Evolutionary conservation across 331 rosid genomes (phyloP).

Genomic region (Pyracantha coccinea): DNA sequence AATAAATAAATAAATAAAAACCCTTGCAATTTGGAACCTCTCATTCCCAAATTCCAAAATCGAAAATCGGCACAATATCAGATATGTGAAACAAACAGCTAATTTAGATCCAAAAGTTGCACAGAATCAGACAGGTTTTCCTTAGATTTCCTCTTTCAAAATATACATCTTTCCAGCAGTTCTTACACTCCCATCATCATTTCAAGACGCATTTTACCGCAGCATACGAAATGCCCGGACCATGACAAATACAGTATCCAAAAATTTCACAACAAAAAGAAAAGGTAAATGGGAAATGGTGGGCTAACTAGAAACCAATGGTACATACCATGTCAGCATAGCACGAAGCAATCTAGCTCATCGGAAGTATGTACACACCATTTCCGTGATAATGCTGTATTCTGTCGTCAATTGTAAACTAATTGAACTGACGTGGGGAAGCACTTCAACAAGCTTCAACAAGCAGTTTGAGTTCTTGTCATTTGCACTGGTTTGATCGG

Average conservation of each 20-base stretch:
- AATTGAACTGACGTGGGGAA: conserved; percentile 17
- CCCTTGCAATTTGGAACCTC: too few species aligned
- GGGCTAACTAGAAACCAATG: conserved; percentile 15
- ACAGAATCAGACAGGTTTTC: background rate
- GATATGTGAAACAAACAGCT: background rate
- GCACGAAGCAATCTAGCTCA: conserved; percentile 1
- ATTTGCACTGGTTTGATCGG: conserved; percentile 80
- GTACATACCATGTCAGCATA: conserved; percentile 18
- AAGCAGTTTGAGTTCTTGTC: conserved; percentile 20
- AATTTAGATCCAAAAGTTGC: background rate
- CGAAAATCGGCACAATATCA: too few species aligned
- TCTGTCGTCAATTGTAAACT: conserved; percentile 20
- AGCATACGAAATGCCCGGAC: conserved; percentile 5
- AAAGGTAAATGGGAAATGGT: background rate
- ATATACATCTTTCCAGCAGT: conserved; percentile 8
- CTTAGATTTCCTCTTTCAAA: conserved; percentile 5
- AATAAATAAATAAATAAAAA: too few species aligned
- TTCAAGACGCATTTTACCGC: conserved; percentile 5
- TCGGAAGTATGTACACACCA: too few species aligned
- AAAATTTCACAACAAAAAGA: background rate
- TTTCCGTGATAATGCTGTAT: conserved; percentile 10
- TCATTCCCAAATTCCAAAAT: too few species aligned
- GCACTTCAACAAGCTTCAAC: conserved; percentile 24
- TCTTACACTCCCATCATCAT: conserved; percentile 7
- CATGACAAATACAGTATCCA: conserved; percentile 6